phyloP scores from a whole-genome alignment of 139 green algal genomes.

The Deuterostichococcus epilithicus region DNA sequence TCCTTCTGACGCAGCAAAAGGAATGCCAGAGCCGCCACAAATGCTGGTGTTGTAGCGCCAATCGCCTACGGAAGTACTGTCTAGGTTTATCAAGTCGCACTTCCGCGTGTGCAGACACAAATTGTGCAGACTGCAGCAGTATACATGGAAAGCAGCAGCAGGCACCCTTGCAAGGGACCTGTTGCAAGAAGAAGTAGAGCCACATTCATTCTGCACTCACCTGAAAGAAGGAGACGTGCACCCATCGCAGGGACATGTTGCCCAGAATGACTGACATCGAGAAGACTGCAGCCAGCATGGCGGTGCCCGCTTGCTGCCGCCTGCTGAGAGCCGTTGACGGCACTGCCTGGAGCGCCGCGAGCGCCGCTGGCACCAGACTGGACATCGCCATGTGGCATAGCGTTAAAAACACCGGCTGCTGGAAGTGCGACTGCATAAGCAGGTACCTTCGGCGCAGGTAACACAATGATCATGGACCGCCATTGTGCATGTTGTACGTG shows the following conservation, averaged over 20 bases:
- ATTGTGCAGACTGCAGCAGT: no score
- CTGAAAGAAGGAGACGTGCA: conserved; percentile 88
- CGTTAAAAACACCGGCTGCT: conserved; percentile 86
- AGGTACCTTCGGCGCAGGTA: neutral
- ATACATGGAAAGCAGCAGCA: no score
- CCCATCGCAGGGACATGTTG: conserved; percentile 79
- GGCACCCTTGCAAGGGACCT: no score
- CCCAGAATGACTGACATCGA: conserved; percentile 83
- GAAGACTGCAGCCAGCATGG: conserved; percentile 78
- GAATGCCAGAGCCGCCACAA: conserved; percentile 81
- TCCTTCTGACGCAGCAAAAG: conserved; percentile 58
- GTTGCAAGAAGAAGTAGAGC: no score
- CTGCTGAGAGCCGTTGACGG: conserved; percentile 56
- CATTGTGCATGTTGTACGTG: no score
- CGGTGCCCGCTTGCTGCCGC: conserved; percentile 74
- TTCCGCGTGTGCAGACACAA: no score
- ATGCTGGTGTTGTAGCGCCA: conserved; percentile 91
- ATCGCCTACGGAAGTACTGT: no score
- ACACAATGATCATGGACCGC: no score
- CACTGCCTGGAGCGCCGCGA: conserved; percentile 34
- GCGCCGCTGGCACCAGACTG: conserved; percentile 6
- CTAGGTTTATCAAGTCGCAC: no score
- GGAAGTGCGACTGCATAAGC: conserved; percentile 1
- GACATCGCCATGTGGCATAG: conserved; percentile 91
- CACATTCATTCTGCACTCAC: conserved; percentile 2